These are phyloP conservation scores for Geotrichum cucujoidarum DNA, from an alignment of 1,139 yeast species.

Conservation along the genomic window DNA sequence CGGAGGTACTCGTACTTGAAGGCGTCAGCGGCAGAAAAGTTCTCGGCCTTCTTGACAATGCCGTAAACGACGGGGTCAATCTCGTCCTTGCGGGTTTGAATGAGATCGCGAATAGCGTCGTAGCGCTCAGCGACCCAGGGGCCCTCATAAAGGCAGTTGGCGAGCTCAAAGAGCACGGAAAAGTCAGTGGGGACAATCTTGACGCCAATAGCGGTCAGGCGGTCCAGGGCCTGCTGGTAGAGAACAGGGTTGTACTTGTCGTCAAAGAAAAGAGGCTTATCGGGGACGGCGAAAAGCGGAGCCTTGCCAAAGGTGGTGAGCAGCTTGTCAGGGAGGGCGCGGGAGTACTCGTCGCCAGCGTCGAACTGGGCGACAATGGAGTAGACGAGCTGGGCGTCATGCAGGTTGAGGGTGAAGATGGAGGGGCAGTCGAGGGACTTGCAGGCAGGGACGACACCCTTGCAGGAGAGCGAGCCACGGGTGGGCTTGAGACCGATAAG, in stretches of 20 bases:
- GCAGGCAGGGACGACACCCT: conserved; percentile 97
- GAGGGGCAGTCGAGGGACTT: conserved; percentile 91
- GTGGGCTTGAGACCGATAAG: conserved; percentile 90
- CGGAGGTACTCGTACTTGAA: conserved; percentile 83
- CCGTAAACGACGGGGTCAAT: conserved; percentile 79
- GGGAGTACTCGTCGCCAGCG: conserved; percentile 73
- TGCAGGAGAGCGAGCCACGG: conserved; percentile 74
- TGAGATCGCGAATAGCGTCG: conserved; percentile 71
- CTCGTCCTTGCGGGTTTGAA: conserved; percentile 58
- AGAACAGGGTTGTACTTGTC: conserved; percentile 71
- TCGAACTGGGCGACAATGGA: conserved; percentile 69
- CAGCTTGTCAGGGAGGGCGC: conserved; percentile 66
- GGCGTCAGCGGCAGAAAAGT: conserved; percentile 73
- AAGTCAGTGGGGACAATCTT: conserved; percentile 62
- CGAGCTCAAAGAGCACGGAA: conserved; percentile 68
- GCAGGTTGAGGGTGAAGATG: conserved; percentile 66
- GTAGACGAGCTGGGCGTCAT: conserved; percentile 78
- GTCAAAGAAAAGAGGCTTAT: conserved; percentile 68
- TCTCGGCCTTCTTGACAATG: conserved; percentile 73
- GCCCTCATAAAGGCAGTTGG: conserved; percentile 89
- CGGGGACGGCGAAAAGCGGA: conserved; percentile 75
- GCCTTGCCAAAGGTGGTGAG: conserved; percentile 50
- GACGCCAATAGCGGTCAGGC: conserved; percentile 52
- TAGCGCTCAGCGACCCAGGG: conserved; percentile 98
- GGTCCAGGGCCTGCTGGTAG: conserved; percentile 56